Percentiles rank a stretch among this genome's conserved stretches.
Conservation (phyloP, 495 filamentous ascomycete species). For the Glutinoglossum americanum region DNA sequence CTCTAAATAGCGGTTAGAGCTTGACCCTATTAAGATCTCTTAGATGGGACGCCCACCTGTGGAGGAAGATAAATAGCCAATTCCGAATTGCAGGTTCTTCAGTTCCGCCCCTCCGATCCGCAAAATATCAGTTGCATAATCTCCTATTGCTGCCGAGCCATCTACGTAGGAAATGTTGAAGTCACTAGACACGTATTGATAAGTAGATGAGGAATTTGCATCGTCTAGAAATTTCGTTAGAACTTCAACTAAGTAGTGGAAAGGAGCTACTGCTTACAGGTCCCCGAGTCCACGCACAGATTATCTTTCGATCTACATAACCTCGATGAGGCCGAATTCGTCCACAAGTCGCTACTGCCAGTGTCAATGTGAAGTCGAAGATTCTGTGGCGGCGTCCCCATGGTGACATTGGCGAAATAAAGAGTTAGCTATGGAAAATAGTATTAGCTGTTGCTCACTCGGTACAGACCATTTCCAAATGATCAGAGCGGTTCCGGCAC, state of each 20-base stretch:
- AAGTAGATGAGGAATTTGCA: constrained; percentile 62
- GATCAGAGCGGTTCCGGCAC: not conserved
- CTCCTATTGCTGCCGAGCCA: constrained; percentile 55
- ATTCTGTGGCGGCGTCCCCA: constrained; percentile 24
- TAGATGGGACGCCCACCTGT: not conserved
- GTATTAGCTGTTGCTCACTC: not conserved
- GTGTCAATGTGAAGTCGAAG: constrained; percentile 27
- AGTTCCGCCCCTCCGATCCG: constrained; percentile 40
- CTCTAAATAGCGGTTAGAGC: constrained; percentile 18
- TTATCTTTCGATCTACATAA: constrained; percentile 6
- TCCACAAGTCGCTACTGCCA: constrained; percentile 16
- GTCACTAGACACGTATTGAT: constrained; percentile 46
- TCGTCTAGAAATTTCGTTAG: constrained; percentile 16
- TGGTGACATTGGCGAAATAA: constrained; percentile 24
- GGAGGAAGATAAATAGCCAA: constrained; percentile 56
- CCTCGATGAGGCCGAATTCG: constrained; percentile 2
- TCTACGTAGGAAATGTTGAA: constrained; percentile 93
- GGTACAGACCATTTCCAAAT: not conserved
- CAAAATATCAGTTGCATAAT: constrained; percentile 67
- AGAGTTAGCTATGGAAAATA: constrained; percentile 12
- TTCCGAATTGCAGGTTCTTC: constrained; percentile 56
- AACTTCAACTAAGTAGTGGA: not conserved
- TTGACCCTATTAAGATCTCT: not conserved
- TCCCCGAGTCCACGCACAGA: constrained; percentile 17
- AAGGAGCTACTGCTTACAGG: constrained; percentile 7